phyloP scores from a whole-genome alignment of 495 filamentous ascomycete genomes.

The Xylaria curta region DNA sequence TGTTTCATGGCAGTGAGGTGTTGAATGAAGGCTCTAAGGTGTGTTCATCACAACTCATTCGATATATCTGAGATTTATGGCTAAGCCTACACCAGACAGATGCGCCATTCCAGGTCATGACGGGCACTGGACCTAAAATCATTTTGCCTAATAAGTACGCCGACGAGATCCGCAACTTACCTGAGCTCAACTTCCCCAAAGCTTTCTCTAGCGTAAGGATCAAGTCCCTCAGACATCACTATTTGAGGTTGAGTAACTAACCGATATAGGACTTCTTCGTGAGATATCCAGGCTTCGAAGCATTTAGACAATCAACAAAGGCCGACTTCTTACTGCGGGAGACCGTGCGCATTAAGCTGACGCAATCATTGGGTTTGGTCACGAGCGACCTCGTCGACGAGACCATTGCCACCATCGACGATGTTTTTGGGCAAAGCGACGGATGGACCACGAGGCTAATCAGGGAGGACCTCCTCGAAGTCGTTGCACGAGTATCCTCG shows the following conservation, averaged over 20 bases:
- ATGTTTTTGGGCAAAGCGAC: constrained; percentile 42
- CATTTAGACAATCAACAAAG: constrained; percentile 39
- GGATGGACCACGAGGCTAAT: constrained; percentile 34
- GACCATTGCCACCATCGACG: constrained; percentile 45
- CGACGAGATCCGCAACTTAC: constrained; percentile 57
- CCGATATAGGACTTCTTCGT: constrained; percentile 50
- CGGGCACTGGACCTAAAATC: constrained; percentile 43
- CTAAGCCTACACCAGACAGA: constrained; percentile 13
- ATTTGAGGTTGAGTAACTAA: background rate
- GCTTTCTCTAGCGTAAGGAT: constrained; percentile 47
- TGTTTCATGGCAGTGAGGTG: constrained; percentile 33
- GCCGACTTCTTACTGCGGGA: constrained; percentile 42
- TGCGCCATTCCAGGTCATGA: constrained; percentile 42
- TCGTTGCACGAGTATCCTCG: constrained; percentile 56
- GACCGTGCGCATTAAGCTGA: constrained; percentile 54
- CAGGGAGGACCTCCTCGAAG: constrained; percentile 41
- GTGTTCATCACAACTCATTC: background rate
- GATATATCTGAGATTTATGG: background rate
- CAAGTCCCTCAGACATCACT: background rate
- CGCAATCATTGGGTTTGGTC: constrained; percentile 52
- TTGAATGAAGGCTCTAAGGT: constrained; percentile 34
- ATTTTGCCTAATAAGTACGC: constrained; percentile 56
- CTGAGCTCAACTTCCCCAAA: constrained; percentile 46
- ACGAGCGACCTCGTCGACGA: constrained; percentile 53
- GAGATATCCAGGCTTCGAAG: constrained; percentile 55